These are phyloP conservation scores for Sordaria brevicollis DNA, from an alignment of 495 filamentous ascomycete genomes.

Conservation along the genomic window DNA sequence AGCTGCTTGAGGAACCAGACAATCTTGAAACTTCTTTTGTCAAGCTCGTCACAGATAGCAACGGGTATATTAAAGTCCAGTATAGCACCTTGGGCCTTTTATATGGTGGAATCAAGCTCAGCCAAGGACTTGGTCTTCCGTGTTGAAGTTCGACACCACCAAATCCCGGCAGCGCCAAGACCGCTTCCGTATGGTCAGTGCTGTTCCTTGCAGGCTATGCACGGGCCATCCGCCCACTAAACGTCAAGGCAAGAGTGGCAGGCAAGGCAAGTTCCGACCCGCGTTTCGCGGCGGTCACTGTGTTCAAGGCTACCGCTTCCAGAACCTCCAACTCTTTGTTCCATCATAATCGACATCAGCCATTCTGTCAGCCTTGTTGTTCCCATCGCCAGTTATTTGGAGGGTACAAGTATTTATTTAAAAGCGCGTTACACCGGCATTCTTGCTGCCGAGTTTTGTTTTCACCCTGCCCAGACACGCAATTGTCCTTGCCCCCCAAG, in stretches of 20 bases:
- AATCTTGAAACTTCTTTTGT: not conserved
- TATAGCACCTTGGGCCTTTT: not conserved
- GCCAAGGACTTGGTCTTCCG: not conserved
- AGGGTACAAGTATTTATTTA: not conserved
- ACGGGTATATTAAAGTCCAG: not conserved
- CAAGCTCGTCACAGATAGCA: not conserved
- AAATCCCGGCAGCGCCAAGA: not conserved
- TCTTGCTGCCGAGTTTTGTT: not conserved
- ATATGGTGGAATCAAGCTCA: not conserved
- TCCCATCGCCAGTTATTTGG: not conserved
- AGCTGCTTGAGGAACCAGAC: not conserved
- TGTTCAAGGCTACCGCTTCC: not conserved
- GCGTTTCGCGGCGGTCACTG: not conserved
- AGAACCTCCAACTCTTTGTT: not conserved
- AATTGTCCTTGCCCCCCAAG: not conserved
- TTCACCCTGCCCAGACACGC: not conserved
- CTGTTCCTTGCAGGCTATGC: not conserved
- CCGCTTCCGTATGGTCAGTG: not conserved
- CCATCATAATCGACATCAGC: not conserved
- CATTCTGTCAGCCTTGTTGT: not conserved
- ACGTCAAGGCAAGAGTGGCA: not conserved
- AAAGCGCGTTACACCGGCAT: not conserved
- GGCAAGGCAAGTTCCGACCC: not conserved
- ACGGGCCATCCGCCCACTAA: not conserved
- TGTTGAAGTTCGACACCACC: not conserved